Base-by-base conservation (phyloP, 2,329 filamentous ascomycete genomes). In the Annulohypoxylon truncatum region DNA sequence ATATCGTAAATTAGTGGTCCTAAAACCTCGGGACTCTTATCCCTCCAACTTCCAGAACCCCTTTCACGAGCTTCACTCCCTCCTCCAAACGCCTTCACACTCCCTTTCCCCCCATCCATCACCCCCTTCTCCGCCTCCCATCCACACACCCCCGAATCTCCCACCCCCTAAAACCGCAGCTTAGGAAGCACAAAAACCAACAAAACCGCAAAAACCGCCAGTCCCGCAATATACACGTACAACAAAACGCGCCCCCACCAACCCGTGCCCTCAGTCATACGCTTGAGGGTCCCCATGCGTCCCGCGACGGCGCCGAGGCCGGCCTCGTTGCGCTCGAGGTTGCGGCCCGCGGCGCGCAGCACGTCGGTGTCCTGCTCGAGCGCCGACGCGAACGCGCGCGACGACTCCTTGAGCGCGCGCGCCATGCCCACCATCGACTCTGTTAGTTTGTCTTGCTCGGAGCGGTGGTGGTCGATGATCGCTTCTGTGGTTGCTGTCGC, bases 131-230 rank as follows among this genome's bases (percentile, higher is more conserved):
- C 46, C 26, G 31, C 46, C 53, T 46, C 20, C 5, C 15, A 4
- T 35, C 33, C 2, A 5, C 33, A 38, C 15, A 8, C 15, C 13
- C 9, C n/a, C n/a, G 12, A 10, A n/a, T 5, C n/a, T 33, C 46
- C 46, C 35, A 15, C 4, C 12, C 35, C 35, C 26, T 75, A 97
- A 75, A 97, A 96, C 74, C 95, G 86, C 77, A 97, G 79, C 82
- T 97, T 98, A 0, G 95, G 95, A 76, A 93, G 82, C 53, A 95
- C 85, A 82, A 95, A 95, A 10, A 97, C 94, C 69, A 97, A 79
- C 76, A 96, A 73, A 33, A 97, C 82, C 15, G 93, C 86, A 24
- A 88, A 80, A n/a, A 96, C 73, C 90, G 93, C 95, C 67, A 97
- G 78, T 28, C 88, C 93, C 73, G 90, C 92, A 51, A 97, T 94